These are phyloP conservation scores for Candida ponderosae DNA, from an alignment of 805 yeast genomes.

Conservation along the genomic window DNA sequence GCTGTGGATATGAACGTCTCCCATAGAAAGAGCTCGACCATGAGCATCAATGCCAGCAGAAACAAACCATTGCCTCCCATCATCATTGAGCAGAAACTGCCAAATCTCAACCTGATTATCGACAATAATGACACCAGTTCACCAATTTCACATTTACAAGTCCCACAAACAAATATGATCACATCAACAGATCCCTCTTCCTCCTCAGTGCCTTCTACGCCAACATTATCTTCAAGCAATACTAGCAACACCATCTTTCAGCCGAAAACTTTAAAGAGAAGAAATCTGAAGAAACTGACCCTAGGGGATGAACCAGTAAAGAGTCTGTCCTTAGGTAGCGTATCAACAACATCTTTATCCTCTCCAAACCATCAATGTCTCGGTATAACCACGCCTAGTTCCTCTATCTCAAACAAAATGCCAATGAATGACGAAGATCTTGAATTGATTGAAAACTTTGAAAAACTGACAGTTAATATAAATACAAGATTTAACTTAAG, in stretches of 20 bases:
- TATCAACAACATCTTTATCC: constrained; percentile 8
- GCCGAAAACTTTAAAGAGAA: constrained; percentile 43
- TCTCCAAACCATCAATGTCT: constrained; percentile 1
- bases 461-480: constrained; percentile 43
- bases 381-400: constrained; percentile 12
- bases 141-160: constrained; percentile 1
- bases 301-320: constrained; percentile 16
- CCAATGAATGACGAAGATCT: constrained; percentile 23
- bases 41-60: constrained; percentile 15
- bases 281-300: constrained; percentile 52
- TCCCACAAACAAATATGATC: too few species aligned
- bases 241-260: constrained; percentile 17
- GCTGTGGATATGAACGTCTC: neutral
- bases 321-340: too few species aligned
- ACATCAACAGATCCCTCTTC: neutral
- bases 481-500: constrained; percentile 45
- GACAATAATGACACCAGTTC: constrained; percentile 1
- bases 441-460: constrained; percentile 34
- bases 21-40: constrained; percentile 18
- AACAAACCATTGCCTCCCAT: constrained; percentile 23
- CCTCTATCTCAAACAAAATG: constrained; percentile 23
- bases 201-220: neutral
- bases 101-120: neutral
- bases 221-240: neutral
- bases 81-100: constrained; percentile 4